Evolutionary conservation across 1,284 basidiomycete species (phyloP), one percentile per base, ranked within the genome.

Genomic region (Ustilago hordei): DNA sequence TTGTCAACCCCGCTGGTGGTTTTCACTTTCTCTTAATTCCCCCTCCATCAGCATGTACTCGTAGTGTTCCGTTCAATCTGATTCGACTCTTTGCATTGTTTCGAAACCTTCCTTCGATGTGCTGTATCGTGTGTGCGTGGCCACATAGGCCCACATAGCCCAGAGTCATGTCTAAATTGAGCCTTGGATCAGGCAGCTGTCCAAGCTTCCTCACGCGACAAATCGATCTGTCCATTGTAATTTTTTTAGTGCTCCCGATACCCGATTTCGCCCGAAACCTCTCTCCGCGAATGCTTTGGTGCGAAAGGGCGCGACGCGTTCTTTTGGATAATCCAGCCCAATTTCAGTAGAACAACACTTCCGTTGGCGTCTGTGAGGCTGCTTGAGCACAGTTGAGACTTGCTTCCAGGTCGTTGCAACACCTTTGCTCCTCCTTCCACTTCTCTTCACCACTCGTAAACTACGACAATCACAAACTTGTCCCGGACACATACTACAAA

Each of bases 11-110:
- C 64, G 69, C 69, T 34, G 61, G 58, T 67, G 70, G 61, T 38
- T 43, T 32, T 39, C 60, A 55, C 64, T 73, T 64, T 53, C 58
- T 28, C 68, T 69, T 68, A 61, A 58, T 68, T 72, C 60, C 58
- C 59, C 58, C 43, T 17, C 65, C 65, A 73, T 41, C 55, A 57
- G 70, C 70, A 68, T 73, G 70, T 73, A 73, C 70, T 73, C 70
- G 54, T 73, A 56, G 64, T 57, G 62, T 73, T 64, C 62, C 62
- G 62, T 73, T 73, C 70, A 68, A 73, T 73, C 41, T 67, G 60
- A 60, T 67, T 55, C 55, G 69, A 65, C 63, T 55, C 57, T 19
- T 64, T 61, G 69, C 69, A 71, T 71, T 71, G 55, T 54, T 15
- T 63, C 69, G 57, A 36, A 28, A 50, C 45, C 36, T 59, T 28